Base-by-base conservation (phyloP, 768 basidiomycete genomes). In the Leccinum barrowsii region DNA sequence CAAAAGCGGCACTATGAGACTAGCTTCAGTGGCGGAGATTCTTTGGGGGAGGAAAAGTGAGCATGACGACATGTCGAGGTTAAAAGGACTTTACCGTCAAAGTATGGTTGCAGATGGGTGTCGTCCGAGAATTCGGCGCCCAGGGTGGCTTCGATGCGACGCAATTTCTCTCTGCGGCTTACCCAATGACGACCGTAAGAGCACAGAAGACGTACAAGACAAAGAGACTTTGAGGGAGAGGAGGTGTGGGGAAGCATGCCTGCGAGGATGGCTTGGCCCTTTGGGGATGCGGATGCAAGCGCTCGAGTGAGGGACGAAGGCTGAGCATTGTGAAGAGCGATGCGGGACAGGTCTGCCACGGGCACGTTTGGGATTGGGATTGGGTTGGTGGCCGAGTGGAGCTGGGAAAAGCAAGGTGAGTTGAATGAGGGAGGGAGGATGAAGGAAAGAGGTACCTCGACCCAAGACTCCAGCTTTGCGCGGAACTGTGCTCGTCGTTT, bases 191-290 rank as follows among this genome's bases (percentile, higher is more conserved):
- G 1, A 99, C 94, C 7, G 85, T 77, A 1, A 75, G 56, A 2
- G 90, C 97, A 71, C 98, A 99, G 30, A 81, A 60, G 11, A 84
- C 55, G 73, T 99, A 98, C 57, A 92, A 78, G 2, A 70, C 77
- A 46, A 97, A 26, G 74, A 40, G 80, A 67, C 40, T 71, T 79
- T 46, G 78, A 74, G 5, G 79, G 72, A 46, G 82, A 71, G 26
- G 65, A 57, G 28, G 70, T 66, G 17, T 75, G 70, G 50, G 79
- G 70, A n/a, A 50, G 59, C 58, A 58, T 69, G 64, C 57, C 70
- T 63, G 55, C 75, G 56, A 66, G 73, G 67, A 60, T 21, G 62
- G 74, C 35, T 61, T 72, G 60, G 37, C 72, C 80, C 65, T 88
- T 90, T 34, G 90, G 90, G 50, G 90, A 91, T 13, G 84, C 80